Conservation (phyloP, 225 moss, liverwort and hornwort species). For the Sphagnum contortum region DNA sequence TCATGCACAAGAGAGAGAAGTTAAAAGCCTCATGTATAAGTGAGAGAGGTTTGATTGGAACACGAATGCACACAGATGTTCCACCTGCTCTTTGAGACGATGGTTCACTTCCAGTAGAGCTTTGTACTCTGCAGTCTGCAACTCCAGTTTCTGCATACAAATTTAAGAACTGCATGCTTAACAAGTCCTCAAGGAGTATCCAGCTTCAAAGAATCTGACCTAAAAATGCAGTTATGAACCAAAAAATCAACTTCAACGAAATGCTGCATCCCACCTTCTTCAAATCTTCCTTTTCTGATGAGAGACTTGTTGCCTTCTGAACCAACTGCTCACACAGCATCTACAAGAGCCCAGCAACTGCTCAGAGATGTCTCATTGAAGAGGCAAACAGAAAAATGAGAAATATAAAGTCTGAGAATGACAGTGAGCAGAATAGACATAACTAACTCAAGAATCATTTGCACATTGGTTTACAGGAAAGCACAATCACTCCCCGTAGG, state of each 20-base stretch:
- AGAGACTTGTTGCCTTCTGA: slow-evolving; percentile 49
- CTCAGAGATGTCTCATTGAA: background rate
- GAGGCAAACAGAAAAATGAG: background rate
- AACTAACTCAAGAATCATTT: no score
- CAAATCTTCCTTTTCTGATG: slow-evolving; percentile 54
- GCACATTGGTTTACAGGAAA: background rate
- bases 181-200: background rate
- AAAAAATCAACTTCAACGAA: background rate
- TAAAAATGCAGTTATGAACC: background rate
- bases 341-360: slow-evolving; percentile 9
- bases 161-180: background rate
- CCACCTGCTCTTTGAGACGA: slow-evolving; percentile 66
- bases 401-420: background rate
- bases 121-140: slow-evolving; percentile 22
- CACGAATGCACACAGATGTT: background rate
- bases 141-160: slow-evolving; percentile 48
- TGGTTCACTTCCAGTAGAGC: slow-evolving; percentile 40
- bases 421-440: background rate
- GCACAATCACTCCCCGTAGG: background rate
- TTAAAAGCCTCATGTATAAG: background rate
- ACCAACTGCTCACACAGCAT: slow-evolving; percentile 69
- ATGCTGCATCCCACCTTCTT: slow-evolving; percentile 31
- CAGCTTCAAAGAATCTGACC: background rate
- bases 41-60: background rate
- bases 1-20: background rate